Conservation (phyloP, 23 red algal species). For the Gracilariopsis chorda region DNA sequence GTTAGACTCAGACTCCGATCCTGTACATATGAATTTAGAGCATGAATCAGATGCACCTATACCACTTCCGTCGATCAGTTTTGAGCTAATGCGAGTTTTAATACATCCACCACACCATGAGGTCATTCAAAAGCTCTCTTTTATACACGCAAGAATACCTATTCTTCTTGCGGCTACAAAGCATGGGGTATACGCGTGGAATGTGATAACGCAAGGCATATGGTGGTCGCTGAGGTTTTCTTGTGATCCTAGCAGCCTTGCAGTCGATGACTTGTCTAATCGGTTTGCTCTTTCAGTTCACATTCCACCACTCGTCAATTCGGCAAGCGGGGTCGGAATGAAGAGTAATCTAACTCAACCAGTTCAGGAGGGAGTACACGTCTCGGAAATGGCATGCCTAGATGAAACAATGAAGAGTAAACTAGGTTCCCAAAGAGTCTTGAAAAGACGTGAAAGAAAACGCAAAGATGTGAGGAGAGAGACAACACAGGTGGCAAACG, state of each 20-base stretch:
- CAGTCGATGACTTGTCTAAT: constrained; percentile 8
- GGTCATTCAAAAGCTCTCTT: neutral
- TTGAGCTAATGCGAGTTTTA: constrained; percentile 45
- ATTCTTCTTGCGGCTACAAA: constrained; percentile 43
- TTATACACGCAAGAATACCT: constrained; percentile 12
- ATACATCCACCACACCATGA: constrained; percentile 58
- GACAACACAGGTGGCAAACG: neutral
- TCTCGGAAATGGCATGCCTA: too few relatives aligned
- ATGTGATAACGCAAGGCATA: constrained; percentile 45
- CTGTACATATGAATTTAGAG: neutral
- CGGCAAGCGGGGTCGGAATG: neutral
- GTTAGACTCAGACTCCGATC: neutral
- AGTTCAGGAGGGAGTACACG: too few relatives aligned
- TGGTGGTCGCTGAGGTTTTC: constrained; percentile 68
- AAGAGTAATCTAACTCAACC: too few relatives aligned
- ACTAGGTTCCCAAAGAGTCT: too few relatives aligned
- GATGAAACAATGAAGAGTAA: too few relatives aligned
- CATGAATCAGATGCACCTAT: neutral
- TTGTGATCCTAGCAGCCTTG: neutral
- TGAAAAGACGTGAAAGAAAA: neutral
- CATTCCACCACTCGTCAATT: neutral
- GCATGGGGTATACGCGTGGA: constrained; percentile 66
- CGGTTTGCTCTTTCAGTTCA: constrained; percentile 35
- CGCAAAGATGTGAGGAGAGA: neutral
- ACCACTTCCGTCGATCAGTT: neutral